Percentiles rank a stretch among this genome's conserved stretches.
phyloP scores from a whole-genome alignment of 495 filamentous ascomycete species.

The Aspergillus leporis region DNA sequence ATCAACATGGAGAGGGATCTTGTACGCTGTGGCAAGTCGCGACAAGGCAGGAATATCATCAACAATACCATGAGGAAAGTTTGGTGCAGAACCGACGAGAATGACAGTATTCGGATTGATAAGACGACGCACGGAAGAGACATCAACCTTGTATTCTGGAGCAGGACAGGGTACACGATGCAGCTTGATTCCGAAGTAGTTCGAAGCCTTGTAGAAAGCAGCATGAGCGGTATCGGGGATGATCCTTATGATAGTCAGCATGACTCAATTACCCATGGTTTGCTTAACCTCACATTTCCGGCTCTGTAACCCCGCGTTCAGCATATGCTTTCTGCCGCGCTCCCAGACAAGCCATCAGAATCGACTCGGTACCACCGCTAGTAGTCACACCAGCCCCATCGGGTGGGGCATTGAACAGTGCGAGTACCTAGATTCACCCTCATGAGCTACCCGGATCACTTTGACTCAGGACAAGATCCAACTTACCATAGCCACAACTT shows the following conservation, averaged over 20 bases:
- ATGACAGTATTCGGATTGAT: slow-evolving; percentile 97
- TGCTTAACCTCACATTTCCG: slow-evolving; percentile 73
- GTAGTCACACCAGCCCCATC: slow-evolving; percentile 87
- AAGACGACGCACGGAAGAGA: slow-evolving; percentile 72
- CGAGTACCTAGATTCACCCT: slow-evolving; percentile 57
- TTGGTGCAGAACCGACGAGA: slow-evolving; percentile 92
- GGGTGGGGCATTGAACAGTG: slow-evolving; percentile 86
- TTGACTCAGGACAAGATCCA: background rate
- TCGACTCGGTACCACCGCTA: slow-evolving; percentile 92
- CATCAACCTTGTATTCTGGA: slow-evolving; percentile 79
- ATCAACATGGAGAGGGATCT: slow-evolving; percentile 91
- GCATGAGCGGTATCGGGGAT: slow-evolving; percentile 92
- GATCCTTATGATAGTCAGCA: slow-evolving; percentile 61
- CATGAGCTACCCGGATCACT: slow-evolving; percentile 2
- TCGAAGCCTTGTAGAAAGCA: slow-evolving; percentile 91
- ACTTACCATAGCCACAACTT: slow-evolving; percentile 90
- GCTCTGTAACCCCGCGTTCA: slow-evolving; percentile 86
- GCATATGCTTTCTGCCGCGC: slow-evolving; percentile 84
- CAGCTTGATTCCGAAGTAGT: slow-evolving; percentile 93
- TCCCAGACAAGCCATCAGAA: slow-evolving; percentile 88
- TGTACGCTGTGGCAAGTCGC: slow-evolving; percentile 73
- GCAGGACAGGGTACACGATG: slow-evolving; percentile 89
- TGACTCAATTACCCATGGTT: background rate
- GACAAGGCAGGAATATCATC: slow-evolving; percentile 90
- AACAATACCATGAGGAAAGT: slow-evolving; percentile 97